Base-by-base conservation (phyloP, 2,329 filamentous ascomycete species). In the Rutstroemia sp. region DNA sequence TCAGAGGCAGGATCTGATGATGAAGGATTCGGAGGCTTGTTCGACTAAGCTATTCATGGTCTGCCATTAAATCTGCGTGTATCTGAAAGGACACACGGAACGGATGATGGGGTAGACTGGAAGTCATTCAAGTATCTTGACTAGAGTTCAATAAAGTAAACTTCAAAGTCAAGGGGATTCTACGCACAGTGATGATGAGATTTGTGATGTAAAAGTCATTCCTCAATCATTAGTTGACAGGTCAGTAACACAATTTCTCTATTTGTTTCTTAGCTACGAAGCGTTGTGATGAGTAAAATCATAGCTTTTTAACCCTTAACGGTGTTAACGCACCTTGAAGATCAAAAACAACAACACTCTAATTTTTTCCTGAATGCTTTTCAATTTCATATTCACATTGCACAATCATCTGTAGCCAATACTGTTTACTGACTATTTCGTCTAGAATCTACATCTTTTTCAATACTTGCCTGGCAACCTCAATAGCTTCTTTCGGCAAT, bases 11-110 rank as follows among this genome's bases (percentile, higher is more conserved):
- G 83, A 63, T 86, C 76, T 68, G 79, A 79, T 58, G 81, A 84
- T 59, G 61, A 67, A 67, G 77, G 78, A 73, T 91, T 92, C 79
- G 88, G 86, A 74, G 86, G 86, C 82, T 84, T 92, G 72, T 92
- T 94, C 74, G 79, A 81, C 71, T 83, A 82, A 77, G 48, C 54
- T 30, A 51, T 45, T 53, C 63, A 51, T 58, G 54, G 57, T 62
- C 50, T 63, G 60, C 57, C 60, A 60, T 66, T 62, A 51, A 53
- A 57, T 61, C 44, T 57, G 56, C 50, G 51, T 54, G 52, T 55
- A 56, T 58, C 41, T 50, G 51, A 51, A 48, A 44, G 16, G 37
- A 48, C 47, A 57, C 58, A 51, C 60, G 55, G 57, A 63, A 39
- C 63, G 54, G 58, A 60, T 41, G 63, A 61, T 55, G 60, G 58